Evolutionary conservation across 345 rosid genomes (phyloP), one percentile per base, ranked within the genome.

Genomic region (Eucalyptus decipiens): DNA sequence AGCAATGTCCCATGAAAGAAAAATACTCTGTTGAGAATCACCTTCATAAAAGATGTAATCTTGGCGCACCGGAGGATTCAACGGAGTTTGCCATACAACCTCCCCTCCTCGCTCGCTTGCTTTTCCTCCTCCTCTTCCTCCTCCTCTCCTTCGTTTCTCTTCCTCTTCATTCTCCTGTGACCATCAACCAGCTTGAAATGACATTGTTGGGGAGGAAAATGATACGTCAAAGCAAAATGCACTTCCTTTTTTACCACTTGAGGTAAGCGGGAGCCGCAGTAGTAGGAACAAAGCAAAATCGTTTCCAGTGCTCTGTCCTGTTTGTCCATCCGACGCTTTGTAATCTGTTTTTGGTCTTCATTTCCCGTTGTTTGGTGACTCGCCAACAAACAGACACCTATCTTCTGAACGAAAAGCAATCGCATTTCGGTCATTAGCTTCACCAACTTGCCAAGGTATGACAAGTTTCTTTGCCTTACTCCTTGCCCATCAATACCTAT

Each of bases 21-120:
- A 72, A 67, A 17, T 67, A 72, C 81, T 72, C 43, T 6, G 21
- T 5, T 3, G 81, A 72, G 45, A 72, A 40, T 80, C 43, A 97
- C 99, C 99, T 58, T 95, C 90, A 47, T 91, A 94, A 90, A 95
- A 94, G 91, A 96, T 92, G 91, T 93, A 96, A 87, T 96, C 96
- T 8, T 94, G 93, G 83, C 92, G 94, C 90, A 93, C 91, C 14
- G 98, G 95, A 5, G 97, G 95, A 86, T 95, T 93, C 2, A 95
- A 93, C 10, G 97, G 96, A 62, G 97, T 92, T 91, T 95, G 95
- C 95, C 97, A 93, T 81, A 94, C 92, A 62, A 95, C 92, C 89
- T 95, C 98, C 95, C 92, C 93, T 17, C 88, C 88, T 51, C 54
- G 50, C 54, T 43, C 83, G 34, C 76, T 86, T 37, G 85, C 93